Percentiles rank a stretch among this genome's conserved stretches.
These are phyloP conservation scores for Aspergillus novofumigatus DNA, from an alignment of 2,329 filamentous ascomycete species.

Conservation along the genomic window DNA sequence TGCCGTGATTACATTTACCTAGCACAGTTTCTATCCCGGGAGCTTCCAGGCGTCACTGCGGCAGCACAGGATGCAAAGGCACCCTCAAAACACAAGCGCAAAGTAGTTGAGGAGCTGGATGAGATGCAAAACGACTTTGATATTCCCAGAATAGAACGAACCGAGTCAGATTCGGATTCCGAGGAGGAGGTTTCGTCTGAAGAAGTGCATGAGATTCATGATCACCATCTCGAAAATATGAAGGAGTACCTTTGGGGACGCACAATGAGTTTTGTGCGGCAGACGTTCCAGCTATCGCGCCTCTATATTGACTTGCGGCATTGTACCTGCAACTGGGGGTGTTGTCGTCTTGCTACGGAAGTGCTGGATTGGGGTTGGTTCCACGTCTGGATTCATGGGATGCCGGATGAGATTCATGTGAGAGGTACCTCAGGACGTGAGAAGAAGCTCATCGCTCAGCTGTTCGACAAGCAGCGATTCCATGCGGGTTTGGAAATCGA, in stretches of 20 bases:
- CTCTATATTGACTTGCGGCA: conserved; percentile 15
- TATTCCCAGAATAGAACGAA: neutral
- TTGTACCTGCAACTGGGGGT: conserved; percentile 15
- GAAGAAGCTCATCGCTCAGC: conserved; percentile 7
- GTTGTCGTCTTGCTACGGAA: conserved; percentile 16
- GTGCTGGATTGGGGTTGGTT: conserved; percentile 17
- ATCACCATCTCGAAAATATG: conserved; percentile 13
- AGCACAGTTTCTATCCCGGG: conserved; percentile 1
- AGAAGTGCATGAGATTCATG: conserved; percentile 3
- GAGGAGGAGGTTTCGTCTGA: neutral
- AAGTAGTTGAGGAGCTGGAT: neutral
- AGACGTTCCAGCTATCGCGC: conserved; percentile 12
- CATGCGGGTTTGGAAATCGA: conserved; percentile 2
- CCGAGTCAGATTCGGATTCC: neutral
- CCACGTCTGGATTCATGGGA: conserved; percentile 13
- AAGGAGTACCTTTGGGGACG: conserved; percentile 20
- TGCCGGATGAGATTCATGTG: conserved; percentile 15
- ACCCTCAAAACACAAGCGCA: neutral
- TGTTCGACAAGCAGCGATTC: conserved; percentile 8
- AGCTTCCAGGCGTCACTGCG: neutral
- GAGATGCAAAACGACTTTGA: neutral
- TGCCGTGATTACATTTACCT: conserved; percentile 16
- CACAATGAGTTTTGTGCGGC: conserved; percentile 19
- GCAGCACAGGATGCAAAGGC: neutral
- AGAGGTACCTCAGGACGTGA: conserved; percentile 10